These are phyloP conservation scores for Entelexis paramagnoliae DNA, from an alignment of 1,139 yeast genomes.

Conservation along the genomic window DNA sequence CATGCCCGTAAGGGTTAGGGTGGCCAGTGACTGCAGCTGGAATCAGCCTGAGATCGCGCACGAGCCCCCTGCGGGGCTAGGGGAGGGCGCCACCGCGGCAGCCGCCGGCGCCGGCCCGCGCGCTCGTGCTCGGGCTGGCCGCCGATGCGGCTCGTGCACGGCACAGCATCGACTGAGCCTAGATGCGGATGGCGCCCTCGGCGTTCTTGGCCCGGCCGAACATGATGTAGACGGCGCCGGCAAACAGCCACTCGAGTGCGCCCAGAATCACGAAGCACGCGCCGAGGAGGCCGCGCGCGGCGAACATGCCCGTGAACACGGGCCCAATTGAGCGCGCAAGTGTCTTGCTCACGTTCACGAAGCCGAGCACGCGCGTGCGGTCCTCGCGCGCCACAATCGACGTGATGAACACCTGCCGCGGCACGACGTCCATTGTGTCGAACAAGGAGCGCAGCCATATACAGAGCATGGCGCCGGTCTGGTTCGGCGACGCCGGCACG, in stretches of 20 bases:
- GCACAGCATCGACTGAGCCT: not conserved
- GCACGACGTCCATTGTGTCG: constrained; percentile 81
- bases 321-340: constrained; percentile 80
- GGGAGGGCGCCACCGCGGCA: not conserved
- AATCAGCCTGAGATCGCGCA: not conserved
- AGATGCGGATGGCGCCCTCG: constrained; percentile 14
- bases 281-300: constrained; percentile 43
- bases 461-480: constrained; percentile 29
- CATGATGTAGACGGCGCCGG: constrained; percentile 16
- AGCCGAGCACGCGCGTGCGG: constrained; percentile 68
- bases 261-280: constrained; percentile 59
- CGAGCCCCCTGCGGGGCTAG: not conserved
- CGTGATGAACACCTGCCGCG: constrained; percentile 69
- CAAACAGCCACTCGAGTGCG: constrained; percentile 35
- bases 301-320: constrained; percentile 61
- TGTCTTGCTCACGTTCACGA: constrained; percentile 77
- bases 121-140: not conserved
- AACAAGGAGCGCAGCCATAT: constrained; percentile 45
- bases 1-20: not conserved
- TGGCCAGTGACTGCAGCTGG: not conserved
- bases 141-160: no score
- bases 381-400: constrained; percentile 54
- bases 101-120: not conserved
- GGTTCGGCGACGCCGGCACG: constrained; percentile 37
- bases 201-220: constrained; percentile 11